Base-by-base conservation (phyloP, 768 basidiomycete genomes). In the Hygrocybe punicea region DNA sequence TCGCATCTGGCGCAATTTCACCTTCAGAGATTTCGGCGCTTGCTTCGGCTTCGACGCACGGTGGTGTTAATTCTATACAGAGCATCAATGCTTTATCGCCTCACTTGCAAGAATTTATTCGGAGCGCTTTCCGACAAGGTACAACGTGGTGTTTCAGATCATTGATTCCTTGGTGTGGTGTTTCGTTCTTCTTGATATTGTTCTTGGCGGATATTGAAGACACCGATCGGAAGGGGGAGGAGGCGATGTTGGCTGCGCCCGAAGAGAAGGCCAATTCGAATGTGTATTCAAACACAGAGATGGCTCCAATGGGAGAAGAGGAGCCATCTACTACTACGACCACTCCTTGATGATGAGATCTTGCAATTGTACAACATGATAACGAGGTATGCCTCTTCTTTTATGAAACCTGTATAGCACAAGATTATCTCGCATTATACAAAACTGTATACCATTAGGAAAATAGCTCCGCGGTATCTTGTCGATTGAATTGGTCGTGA, bases 111-210 rank as follows among this genome's bases (percentile, higher is more conserved):
- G 50, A 13, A 2, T 49, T 74, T 42, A 67, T 81, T 6, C 67
- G 68, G 47, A 67, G 69, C 49, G 81, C 79, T 37, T 81, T 78
- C 65, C 58, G 62, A 52, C 59, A 73, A 9, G 81, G 73, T 2
- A 67, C 73, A 7, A 64, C 71, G 24, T 82, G 74, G 76, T 60
- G 67, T 16, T 83, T 83, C 56, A 66, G 80, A 51, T 78, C 75
- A 24, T 60, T 82, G 53, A 57, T 82, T n/a, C 81, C 80, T 0
- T 82, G 80, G 80, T 60, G 68, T 40, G 77, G 59, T 21, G 35
- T 81, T 13, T 67, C 70, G 29, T 56, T 63, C 34, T 21, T 81
- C 24, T 6, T 66, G 19, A 71, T 73, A 25, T 42, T 80, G 51
- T 75, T 78, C 62, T 63, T 82, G 64, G 59, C 65, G 6, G 71